A percentile compares a stretch with the other conserved stretches of the same genome.
phyloP scores from a whole-genome alignment of 2,329 filamentous ascomycete genomes.

The Paraphoma sp. region DNA sequence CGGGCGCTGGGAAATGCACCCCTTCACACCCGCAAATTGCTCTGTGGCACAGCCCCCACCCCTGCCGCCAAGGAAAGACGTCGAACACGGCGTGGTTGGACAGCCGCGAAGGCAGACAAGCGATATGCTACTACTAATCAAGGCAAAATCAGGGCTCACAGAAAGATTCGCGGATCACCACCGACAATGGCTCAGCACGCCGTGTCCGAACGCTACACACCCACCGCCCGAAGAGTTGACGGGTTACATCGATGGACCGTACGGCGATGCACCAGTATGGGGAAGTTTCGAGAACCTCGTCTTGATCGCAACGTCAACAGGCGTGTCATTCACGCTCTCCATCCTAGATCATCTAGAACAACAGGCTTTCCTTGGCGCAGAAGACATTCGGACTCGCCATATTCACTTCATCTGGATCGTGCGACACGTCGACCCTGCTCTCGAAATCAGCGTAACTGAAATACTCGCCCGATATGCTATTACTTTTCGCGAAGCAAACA shows the following conservation, averaged over 20 bases:
- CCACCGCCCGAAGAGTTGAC: conserved; percentile 19
- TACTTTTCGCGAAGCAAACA: too few species aligned
- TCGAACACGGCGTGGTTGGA: conserved; percentile 8
- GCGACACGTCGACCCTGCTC: conserved; percentile 32
- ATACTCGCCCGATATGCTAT: too few species aligned
- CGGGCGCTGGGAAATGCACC: conserved; percentile 32
- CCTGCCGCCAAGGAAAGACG: conserved; percentile 20
- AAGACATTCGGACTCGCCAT: conserved; percentile 9
- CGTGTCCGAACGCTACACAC: conserved; percentile 34
- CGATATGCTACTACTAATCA: conserved; percentile 34
- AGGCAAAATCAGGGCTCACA: conserved; percentile 29
- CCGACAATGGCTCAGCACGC: conserved; percentile 29
- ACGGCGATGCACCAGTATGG: conserved; percentile 32
- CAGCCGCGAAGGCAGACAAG: conserved; percentile 7
- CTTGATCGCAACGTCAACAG: conserved; percentile 31
- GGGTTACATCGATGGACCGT: conserved; percentile 37
- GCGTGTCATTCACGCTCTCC: conserved; percentile 32
- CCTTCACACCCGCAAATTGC: conserved; percentile 41
- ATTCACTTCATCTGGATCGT: conserved; percentile 31
- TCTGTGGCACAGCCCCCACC: conserved; percentile 13
- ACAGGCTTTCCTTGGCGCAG: conserved; percentile 12
- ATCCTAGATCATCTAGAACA: conserved; percentile 35
- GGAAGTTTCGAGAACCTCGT: conserved; percentile 28
- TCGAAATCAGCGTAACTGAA: conserved; percentile 18
- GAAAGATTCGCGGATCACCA: conserved; percentile 27